Base-by-base conservation (phyloP, 495 filamentous ascomycete genomes). In the Geopyxis carbonaria region DNA sequence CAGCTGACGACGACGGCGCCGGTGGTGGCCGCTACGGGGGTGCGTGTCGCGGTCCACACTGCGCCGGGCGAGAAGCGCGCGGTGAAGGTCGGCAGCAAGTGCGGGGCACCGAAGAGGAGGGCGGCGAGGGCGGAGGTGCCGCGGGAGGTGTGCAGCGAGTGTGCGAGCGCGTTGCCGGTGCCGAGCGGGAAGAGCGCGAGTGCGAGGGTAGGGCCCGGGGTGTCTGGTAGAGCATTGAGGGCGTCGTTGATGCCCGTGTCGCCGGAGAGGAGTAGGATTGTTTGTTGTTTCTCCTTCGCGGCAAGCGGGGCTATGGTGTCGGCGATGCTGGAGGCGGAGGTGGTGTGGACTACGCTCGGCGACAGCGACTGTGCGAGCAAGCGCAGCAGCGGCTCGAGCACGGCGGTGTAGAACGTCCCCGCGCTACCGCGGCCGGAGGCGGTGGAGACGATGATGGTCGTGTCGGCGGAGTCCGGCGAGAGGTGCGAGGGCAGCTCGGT, bases 1-100 rank as follows among this genome's bases (percentile, higher is more conserved):
- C 85, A 92, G 45, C 75, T 82, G 21, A 74, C 73, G 9, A 93
- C 85, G 22, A 93, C 78, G 9, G 76, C 76, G n/a, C 82, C 83
- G 47, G 72, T 67, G 15, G 87, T 57, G 30, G 59, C 57, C 4
- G 46, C 35, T 1, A 57, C 35, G 11, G 19, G 43, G 50, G 31
- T 40, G 45, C 18, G 59, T 40, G 4, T 45, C 42, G n/a, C 53
- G 57, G 20, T 43, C 33, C 46, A 48, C 4, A 31, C 20, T 0
- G 83, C 65, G 0, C 73, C 72, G 0, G 73, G 63, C 0, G 83
- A 81, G 49, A 93, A 89, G 0, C 38, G 57, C 0, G 71, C 75
- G 0, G 50, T 50, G 49, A 84, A 81, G 11, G 59, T 58, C 0
- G 73, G 72, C 6, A 75, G 59, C 4, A 56, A 45, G 2, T 53